Conservation (phyloP, 2,329 filamentous ascomycete species). For the Zymoseptoria tritici region DNA sequence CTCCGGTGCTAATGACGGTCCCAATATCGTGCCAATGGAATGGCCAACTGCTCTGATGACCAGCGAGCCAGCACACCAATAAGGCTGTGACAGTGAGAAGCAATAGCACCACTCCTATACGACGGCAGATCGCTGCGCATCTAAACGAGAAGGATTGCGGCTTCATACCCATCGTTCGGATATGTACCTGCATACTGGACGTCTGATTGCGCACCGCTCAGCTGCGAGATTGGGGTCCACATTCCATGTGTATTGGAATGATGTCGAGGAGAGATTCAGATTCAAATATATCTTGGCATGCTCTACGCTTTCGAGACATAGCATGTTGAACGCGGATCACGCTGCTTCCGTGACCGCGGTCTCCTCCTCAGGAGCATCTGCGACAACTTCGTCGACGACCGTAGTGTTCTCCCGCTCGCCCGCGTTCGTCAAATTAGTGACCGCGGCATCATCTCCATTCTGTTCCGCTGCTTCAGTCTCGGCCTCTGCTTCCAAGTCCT, state of each 20-base stretch:
- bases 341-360: conserved; percentile 7
- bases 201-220: neutral
- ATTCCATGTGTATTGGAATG: neutral
- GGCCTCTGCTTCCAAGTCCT: neutral
- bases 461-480: conserved; percentile 9
- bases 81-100: neutral
- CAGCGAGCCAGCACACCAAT: neutral
- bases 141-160: neutral
- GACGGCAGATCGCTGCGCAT: neutral
- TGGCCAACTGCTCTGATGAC: neutral
- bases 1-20: neutral
- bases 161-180: neutral
- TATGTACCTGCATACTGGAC: neutral
- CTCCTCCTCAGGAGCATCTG: conserved; percentile 1
- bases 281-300: neutral
- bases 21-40: neutral
- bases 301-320: neutral
- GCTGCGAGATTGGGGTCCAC: neutral
- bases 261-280: neutral
- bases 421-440: neutral
- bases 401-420: neutral
- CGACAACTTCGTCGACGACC: neutral
- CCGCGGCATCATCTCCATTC: conserved; percentile 10
- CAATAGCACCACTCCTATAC: neutral
- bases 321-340: neutral